Base-by-base conservation (phyloP, 164 flowering plant species). In the Nymphaea thermarum region DNA sequence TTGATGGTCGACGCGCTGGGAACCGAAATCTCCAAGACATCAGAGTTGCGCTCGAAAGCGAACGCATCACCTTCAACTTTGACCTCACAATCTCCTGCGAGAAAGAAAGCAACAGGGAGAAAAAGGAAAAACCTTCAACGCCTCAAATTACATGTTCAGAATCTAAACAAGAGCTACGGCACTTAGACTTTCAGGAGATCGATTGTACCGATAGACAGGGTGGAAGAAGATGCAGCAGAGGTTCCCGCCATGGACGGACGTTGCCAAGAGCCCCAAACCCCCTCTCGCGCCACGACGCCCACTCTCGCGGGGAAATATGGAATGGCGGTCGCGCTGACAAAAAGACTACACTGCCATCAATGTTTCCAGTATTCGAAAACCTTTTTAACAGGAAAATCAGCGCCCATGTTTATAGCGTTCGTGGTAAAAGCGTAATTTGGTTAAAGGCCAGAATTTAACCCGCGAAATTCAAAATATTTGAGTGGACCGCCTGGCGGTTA, bases 81-180 rank as follows among this genome's bases (percentile, higher is more conserved):
- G 41, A 85, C 83, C 71, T 80, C 78, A 72, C 85, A 85, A 72
- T 82, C 77, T 42, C 89, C 89, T 85, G 81, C 63, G 61, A 67
- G 2, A 47, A 71, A 64, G 53, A 51, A 44, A n/a, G 5, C 44
- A 41, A 51, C 0, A 55, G 14, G 63, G 11, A 59, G 15, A 6
- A 6, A 44, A 16, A 47, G 68, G 25, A 45, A 16, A 10, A 55
- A 55, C 12, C 60, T 8, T 8, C 60, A 16, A 16, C 10, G 16
- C 60, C 16, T 8, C 16, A 55, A 55, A 55, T 1, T 10, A 55
- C 16, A 8, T 55, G 12, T 2, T 55, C 60, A 11, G 12, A 51
- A 51, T 7, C 3, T 15, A 10, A 8, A 51, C 14, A 51, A 51
- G 57, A 51, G 5, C 4, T 51, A 15, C 57, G 14, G 14, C 14